A percentile compares a stretch with the other conserved stretches of the same genome.
Evolutionary conservation across 1,139 yeast species (phyloP).

Genomic region (Blastobotrys raffinosifermentans): DNA sequence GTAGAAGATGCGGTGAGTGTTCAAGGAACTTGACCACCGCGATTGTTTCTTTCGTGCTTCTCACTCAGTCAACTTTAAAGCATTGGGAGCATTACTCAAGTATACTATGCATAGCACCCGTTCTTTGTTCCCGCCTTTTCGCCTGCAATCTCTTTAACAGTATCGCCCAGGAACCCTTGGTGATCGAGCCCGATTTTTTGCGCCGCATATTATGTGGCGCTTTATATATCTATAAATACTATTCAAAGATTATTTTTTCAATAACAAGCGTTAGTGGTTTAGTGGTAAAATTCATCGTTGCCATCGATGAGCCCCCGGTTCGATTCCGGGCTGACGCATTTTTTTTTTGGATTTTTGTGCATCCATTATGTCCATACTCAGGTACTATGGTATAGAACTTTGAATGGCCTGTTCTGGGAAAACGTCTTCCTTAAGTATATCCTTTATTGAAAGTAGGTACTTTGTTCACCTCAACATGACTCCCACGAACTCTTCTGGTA

Average conservation of each 20-base stretch:
- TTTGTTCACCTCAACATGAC: too few species aligned
- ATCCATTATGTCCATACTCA: too few species aligned
- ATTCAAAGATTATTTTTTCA: too few species aligned
- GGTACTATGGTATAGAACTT: too few species aligned
- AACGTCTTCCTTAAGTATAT: too few species aligned
- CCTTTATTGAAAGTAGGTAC: too few species aligned
- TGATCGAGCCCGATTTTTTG: constrained; percentile 84
- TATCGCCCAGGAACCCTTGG: constrained; percentile 63
- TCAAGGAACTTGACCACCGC: too few species aligned
- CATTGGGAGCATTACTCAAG: constrained; percentile 52
- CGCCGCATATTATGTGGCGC: too few species aligned
- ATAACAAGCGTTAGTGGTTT: constrained; percentile 1
- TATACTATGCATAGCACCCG: constrained; percentile 66
- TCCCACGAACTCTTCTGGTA: too few species aligned
- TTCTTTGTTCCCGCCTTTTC: constrained; percentile 77
- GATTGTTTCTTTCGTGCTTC: too few species aligned
- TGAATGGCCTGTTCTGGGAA: too few species aligned
- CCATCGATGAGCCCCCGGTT: constrained; percentile 4
- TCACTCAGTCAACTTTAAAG: constrained; percentile 38
- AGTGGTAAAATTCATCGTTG: constrained; percentile 4
- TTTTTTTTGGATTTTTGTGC: background rate
- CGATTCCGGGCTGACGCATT: constrained; percentile 4
- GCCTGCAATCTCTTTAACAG: constrained; percentile 55
- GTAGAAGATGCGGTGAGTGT: constrained; percentile 9
- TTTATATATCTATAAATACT: too few species aligned